Percentiles rank a stretch among this genome's conserved stretches.
Evolutionary conservation across 225 moss, liverwort and hornwort species (phyloP).

Genomic region (Physcomitrium patens): DNA sequence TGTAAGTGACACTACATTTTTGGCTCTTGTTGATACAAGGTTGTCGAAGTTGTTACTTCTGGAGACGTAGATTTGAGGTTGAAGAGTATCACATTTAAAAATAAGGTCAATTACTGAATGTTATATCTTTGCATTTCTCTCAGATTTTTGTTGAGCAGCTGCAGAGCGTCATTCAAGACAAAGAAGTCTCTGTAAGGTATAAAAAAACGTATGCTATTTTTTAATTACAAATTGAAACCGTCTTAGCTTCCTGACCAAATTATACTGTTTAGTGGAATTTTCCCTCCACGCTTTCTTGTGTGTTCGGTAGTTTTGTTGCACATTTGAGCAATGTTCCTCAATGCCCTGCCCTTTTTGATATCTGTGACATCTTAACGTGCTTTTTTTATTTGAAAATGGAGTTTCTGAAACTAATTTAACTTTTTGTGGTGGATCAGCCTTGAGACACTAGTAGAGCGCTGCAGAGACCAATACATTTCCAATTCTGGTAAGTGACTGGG

Average conservation of each 20-base stretch:
- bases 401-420: too few relatives aligned
- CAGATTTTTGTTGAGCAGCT: conserved; percentile 99
- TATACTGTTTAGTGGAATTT: background rate
- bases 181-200: conserved; percentile 89
- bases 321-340: background rate
- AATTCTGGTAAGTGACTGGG: conserved; percentile 78
- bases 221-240: background rate
- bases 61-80: background rate
- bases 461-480: conserved; percentile 94
- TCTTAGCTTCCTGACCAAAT: background rate
- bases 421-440: conserved; percentile 52
- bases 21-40: background rate
- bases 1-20: conserved; percentile 47
- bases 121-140: conserved; percentile 20
- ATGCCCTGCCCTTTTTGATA: too few relatives aligned
- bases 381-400: too few relatives aligned
- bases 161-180: conserved; percentile 90
- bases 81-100: background rate
- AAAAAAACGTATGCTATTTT: background rate
- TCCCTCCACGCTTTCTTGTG: background rate
- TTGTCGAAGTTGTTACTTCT: background rate
- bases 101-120: background rate
- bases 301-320: background rate
- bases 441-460: conserved; percentile 89
- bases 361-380: too few relatives aligned